Evolutionary conservation across 1,284 basidiomycete species (phyloP), one percentile per base, ranked within the genome.

Genomic region (Entoloma clypeatum): DNA sequence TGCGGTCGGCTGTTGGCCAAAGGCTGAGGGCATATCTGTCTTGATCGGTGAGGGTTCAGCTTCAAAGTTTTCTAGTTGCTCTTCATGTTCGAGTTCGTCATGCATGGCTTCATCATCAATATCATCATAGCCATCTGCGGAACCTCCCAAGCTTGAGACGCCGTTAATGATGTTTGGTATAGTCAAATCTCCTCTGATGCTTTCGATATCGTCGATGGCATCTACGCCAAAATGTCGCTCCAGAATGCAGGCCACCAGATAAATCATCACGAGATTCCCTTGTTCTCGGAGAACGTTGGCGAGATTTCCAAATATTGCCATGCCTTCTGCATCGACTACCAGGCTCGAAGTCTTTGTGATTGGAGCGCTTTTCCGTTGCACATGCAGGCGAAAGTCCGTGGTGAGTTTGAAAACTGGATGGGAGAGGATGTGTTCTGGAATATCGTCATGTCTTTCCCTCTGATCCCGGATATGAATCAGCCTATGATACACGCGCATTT

Each of bases 401-500:
- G 89, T 91, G 24, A 88, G 71, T 57, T 88, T 81, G 50, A 95
- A 86, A 11, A 87, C 76, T 0, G 88, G 83, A 53, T 92, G 76
- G 9, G 70, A 64, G 40, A 81, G 75, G 50, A 98, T 81, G 29
- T 74, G 59, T 1, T 69, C 62, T 0, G 93, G 90, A n/a, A 96
- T 79, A 39, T 84, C 76, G 49, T 94, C 92, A 64, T 69, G 86
- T 41, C 73, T 88, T 67, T 79, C 92, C 67, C 56, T 81, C 65
- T 79, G 81, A 54, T 94, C 88, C 26, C 91, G 81, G 28, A 96
- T 85, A 56, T 96, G 92, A 27, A 91, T 86, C 25, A 98, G 77
- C 25, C 94, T 80, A 59, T 95, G 90, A 67, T 98, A 98, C 0
- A 96, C 85, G 14, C 92, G 82, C 78, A 99, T 96, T 64, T 99